Conservation (phyloP, 2,329 filamentous ascomycete genomes). For the Stylonectria norvegica region DNA sequence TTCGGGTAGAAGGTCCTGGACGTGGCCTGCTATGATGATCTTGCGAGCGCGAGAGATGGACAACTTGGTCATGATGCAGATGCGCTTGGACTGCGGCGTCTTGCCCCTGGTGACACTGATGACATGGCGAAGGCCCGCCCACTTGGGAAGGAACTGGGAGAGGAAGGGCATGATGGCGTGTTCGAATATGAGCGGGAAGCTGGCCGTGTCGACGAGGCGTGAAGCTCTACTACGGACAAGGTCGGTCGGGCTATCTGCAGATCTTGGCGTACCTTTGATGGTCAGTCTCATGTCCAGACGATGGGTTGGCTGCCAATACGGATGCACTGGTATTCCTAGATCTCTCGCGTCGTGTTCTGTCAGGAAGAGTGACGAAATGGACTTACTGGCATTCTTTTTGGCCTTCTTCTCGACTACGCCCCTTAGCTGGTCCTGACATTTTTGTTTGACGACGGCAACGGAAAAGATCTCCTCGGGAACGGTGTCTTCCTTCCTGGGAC, state of each 20-base stretch:
- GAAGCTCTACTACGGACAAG: conserved; percentile 25
- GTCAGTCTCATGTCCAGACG: conserved; percentile 7
- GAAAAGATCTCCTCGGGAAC: conserved; percentile 14
- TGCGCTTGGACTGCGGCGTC: conserved; percentile 32
- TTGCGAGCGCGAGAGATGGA: conserved; percentile 35
- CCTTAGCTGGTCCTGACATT: conserved; percentile 35
- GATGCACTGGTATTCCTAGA: too few species aligned
- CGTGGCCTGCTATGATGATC: conserved; percentile 38
- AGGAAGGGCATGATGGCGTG: conserved; percentile 44
- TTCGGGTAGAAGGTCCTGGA: conserved; percentile 40
- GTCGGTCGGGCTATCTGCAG: conserved; percentile 33
- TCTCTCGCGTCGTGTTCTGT: too few species aligned
- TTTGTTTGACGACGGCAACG: conserved; percentile 33
- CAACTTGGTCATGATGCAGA: conserved; percentile 40
- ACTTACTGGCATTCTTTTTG: conserved; percentile 28
- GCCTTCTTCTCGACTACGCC: conserved; percentile 34
- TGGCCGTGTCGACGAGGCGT: conserved; percentile 32
- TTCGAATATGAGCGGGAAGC: conserved; percentile 42
- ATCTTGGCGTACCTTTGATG: conserved; percentile 23
- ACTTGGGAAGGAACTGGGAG: conserved; percentile 39
- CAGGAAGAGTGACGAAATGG: conserved; percentile 1
- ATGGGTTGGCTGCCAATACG: background rate
- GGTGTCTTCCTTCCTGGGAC: background rate
- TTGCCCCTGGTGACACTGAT: conserved; percentile 38
- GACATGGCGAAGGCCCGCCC: conserved; percentile 39